Evolutionary conservation across 495 filamentous ascomycete species (phyloP).

Genomic region (Xylaria bambusicola): DNA sequence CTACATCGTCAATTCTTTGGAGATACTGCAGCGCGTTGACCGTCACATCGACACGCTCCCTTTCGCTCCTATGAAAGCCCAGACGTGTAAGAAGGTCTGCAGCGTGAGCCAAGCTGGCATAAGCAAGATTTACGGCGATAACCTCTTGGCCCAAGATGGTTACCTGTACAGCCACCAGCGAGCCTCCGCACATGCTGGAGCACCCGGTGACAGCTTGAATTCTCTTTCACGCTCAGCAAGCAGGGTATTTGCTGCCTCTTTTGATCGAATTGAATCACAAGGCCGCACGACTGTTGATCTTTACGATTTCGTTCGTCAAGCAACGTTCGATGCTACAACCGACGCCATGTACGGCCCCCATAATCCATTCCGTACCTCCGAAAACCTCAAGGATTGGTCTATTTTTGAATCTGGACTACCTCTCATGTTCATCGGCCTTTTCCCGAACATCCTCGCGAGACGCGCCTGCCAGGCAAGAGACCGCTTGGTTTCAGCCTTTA

Average conservation of each 20-base stretch:
- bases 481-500: background rate
- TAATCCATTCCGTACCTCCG: constrained; percentile 2
- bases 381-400: background rate
- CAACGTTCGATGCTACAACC: background rate
- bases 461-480: constrained; percentile 3
- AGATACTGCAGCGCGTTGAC: constrained; percentile 12
- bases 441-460: constrained; percentile 5
- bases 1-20: constrained; percentile 15
- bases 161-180: constrained; percentile 2
- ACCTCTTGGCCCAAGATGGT: background rate
- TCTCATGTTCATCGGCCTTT: background rate
- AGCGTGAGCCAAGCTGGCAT: too few relatives aligned
- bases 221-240: background rate
- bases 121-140: constrained; percentile 9
- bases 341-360: background rate
- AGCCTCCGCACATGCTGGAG: background rate
- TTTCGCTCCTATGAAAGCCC: constrained; percentile 10
- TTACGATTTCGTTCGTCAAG: background rate
- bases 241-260: background rate
- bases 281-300: constrained; percentile 4
- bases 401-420: constrained; percentile 2
- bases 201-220: background rate
- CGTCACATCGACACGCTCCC: constrained; percentile 10
- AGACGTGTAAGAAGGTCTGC: constrained; percentile 4
- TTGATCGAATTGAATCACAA: background rate